A percentile compares a stretch with the other conserved stretches of the same genome.
Conservation (phyloP, 768 basidiomycete genomes). For the Mrakia blollopis region DNA sequence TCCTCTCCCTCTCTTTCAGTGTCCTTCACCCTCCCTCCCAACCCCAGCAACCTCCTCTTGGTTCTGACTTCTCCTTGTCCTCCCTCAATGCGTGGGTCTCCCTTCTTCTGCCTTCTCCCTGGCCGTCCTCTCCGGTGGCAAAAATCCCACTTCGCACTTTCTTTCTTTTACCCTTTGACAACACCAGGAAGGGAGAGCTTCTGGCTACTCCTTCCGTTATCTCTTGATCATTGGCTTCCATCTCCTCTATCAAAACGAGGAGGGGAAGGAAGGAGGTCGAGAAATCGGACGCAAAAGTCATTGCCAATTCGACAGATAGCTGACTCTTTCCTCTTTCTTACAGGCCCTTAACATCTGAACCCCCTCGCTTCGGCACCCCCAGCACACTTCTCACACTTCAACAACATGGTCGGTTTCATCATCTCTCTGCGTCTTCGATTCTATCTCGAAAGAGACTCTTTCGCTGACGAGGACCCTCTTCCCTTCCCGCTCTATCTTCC, state of each 20-base stretch:
- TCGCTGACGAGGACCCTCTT: not conserved
- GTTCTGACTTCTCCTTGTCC: slow-evolving; percentile 13
- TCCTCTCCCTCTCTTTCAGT: not conserved
- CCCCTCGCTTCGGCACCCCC: slow-evolving; percentile 23
- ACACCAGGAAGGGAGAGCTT: not conserved
- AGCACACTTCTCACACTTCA: not conserved
- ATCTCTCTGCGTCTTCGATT: not conserved
- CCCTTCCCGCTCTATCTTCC: too few relatives aligned
- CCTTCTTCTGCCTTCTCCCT: not conserved
- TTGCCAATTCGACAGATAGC: not conserved
- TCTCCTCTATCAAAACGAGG: not conserved
- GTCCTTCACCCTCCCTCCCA: not conserved
- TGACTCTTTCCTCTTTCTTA: not conserved
- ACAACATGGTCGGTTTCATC: slow-evolving; percentile 12
- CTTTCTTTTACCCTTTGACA: not conserved
- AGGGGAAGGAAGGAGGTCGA: not conserved
- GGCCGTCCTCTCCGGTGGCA: not conserved
- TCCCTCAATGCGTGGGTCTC: slow-evolving; percentile 12
- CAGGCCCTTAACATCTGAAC: slow-evolving; percentile 13
- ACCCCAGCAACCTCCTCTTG: not conserved
- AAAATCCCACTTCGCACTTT: not conserved
- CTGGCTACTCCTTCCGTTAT: not conserved
- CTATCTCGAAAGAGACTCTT: not conserved
- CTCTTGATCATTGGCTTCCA: not conserved
- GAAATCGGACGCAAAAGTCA: not conserved